Evolutionary conservation across 345 rosid genomes (phyloP).

Genomic region (Erucastrum elatum): DNA sequence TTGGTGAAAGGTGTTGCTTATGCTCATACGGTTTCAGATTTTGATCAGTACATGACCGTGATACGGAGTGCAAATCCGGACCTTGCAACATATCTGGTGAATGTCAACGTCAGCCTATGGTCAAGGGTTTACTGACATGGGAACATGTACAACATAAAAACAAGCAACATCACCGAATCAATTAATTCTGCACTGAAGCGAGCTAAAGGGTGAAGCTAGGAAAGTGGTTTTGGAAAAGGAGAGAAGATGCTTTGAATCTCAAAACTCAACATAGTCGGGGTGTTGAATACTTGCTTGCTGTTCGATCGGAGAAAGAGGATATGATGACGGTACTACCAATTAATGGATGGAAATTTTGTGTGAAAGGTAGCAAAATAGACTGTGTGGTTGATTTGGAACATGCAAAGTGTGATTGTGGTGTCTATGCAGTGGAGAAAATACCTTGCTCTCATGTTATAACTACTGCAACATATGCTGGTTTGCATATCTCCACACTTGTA

Average conservation of each 20-base stretch:
- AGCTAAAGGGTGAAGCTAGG: background rate
- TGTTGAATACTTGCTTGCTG: too few species aligned
- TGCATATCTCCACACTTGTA: too few species aligned
- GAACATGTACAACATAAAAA: background rate
- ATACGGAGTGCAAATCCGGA: background rate
- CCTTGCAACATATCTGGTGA: background rate
- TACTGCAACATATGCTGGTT: too few species aligned
- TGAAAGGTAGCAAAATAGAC: too few species aligned
- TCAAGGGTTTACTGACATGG: background rate
- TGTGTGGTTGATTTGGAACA: too few species aligned
- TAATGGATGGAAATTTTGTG: too few species aligned
- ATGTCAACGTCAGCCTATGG: background rate
- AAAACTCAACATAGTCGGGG: too few species aligned
- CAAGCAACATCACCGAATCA: background rate
- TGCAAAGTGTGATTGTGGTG: too few species aligned
- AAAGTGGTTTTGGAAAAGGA: background rate
- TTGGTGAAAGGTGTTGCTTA: background rate
- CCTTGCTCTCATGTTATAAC: too few species aligned
- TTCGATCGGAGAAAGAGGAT: too few species aligned
- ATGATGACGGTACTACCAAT: too few species aligned
- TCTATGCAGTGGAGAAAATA: too few species aligned
- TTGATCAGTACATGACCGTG: background rate
- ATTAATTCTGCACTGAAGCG: background rate
- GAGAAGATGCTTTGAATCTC: background rate
- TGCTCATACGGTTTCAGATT: background rate